Conservation (phyloP, 148 eudicot genomes). For the Cornus kousa region DNA sequence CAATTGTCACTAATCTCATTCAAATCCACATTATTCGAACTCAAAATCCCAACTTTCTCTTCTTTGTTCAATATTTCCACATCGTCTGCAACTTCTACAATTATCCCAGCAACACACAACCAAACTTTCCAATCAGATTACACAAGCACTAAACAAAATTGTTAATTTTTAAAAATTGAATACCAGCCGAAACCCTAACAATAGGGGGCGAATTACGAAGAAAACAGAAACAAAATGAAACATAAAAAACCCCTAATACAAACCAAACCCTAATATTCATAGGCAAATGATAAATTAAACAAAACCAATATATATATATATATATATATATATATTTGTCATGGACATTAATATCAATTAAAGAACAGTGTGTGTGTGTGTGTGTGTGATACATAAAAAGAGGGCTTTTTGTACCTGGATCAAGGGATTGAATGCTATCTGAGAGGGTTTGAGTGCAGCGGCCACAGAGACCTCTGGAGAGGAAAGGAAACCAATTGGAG, state of each 20-base stretch:
- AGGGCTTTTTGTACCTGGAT: conserved; percentile 29
- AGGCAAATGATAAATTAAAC: background rate
- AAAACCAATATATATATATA: background rate
- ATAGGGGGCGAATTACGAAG: background rate
- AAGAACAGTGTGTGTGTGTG: too few species aligned
- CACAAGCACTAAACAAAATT: background rate
- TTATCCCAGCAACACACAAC: conserved; percentile 3
- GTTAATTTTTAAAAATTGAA: background rate
- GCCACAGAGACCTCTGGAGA: conserved; percentile 60
- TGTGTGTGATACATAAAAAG: background rate
- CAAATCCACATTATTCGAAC: conserved; percentile 15
- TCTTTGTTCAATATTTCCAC: conserved; percentile 18
- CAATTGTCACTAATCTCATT: conserved; percentile 27
- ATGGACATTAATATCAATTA: background rate
- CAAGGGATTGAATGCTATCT: conserved; percentile 47
- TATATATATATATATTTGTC: background rate
- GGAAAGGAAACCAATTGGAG: conserved; percentile 74
- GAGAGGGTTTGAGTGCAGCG: conserved; percentile 49
- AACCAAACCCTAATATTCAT: too few species aligned
- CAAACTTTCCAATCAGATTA: background rate
- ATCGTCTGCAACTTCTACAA: conserved; percentile 26
- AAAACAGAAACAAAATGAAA: background rate
- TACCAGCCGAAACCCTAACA: too few species aligned
- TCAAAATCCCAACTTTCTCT: conserved; percentile 17
- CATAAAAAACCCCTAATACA: background rate